A percentile compares a stretch with the other conserved stretches of the same genome.
Conservation (phyloP, 2,329 filamentous ascomycete genomes). For the Penicillium sp. region DNA sequence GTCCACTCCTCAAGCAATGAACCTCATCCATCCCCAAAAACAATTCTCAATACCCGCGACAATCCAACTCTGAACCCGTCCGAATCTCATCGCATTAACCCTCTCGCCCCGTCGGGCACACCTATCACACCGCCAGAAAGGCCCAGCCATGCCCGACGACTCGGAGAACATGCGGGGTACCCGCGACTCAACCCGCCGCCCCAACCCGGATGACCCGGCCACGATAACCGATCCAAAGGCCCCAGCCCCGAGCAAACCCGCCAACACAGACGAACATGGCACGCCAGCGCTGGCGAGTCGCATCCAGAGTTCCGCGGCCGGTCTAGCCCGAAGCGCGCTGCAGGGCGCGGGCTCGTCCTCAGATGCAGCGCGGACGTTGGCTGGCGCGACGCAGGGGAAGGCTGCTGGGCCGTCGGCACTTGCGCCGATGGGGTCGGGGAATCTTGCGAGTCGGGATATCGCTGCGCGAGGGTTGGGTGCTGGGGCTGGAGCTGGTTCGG, state of each 20-base stretch:
- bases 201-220: slow-evolving; percentile 1
- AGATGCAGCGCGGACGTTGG: slow-evolving; percentile 24
- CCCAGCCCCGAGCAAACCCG: not conserved
- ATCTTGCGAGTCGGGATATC: not conserved
- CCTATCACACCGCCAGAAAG: not conserved
- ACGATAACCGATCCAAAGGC: not conserved
- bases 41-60: not conserved
- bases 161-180: slow-evolving; percentile 21
- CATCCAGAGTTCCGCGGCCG: slow-evolving; percentile 39
- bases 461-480: not conserved
- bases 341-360: slow-evolving; percentile 10
- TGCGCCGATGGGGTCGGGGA: not conserved
- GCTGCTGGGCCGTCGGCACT: slow-evolving; percentile 8
- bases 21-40: not conserved
- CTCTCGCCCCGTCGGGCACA: not conserved
- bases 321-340: slow-evolving; percentile 35
- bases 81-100: not conserved
- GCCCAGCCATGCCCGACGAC: slow-evolving; percentile 12
- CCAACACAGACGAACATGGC: not conserved
- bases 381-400: slow-evolving; percentile 20
- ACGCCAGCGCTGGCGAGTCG: slow-evolving; percentile 28
- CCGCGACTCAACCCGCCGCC: slow-evolving; percentile 2
- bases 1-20: not conserved
- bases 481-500: not conserved
- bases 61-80: not conserved